Conservation (phyloP, 441 rosid species). For the Adansonia grandidieri region DNA sequence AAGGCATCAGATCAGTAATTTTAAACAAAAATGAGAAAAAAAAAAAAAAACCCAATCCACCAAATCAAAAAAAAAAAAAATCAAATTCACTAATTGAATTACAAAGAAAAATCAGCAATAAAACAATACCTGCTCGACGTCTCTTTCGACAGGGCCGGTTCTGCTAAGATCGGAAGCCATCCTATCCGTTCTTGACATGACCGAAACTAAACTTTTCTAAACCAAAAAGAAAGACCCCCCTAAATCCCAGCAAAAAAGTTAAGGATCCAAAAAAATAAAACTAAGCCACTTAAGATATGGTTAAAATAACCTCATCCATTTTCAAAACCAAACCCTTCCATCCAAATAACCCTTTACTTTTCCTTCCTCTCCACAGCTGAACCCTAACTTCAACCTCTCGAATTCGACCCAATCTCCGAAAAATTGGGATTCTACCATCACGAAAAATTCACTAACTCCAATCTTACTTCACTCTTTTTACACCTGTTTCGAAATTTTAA, state of each 20-base stretch:
- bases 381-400: constrained; percentile 43
- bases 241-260: constrained; percentile 6
- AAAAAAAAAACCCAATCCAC: not conserved
- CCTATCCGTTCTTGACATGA: constrained; percentile 64
- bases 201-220: constrained; percentile 1
- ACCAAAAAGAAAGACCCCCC: constrained; percentile 2
- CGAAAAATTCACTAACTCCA: constrained; percentile 26
- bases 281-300: not conserved
- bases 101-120: not conserved
- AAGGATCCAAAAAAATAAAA: constrained; percentile 1
- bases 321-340: constrained; percentile 41
- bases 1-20: not conserved
- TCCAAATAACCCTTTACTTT: constrained; percentile 24
- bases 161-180: constrained; percentile 88
- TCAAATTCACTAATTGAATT: constrained; percentile 4
- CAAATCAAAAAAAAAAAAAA: not conserved
- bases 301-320: constrained; percentile 36
- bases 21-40: not conserved
- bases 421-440: constrained; percentile 40
- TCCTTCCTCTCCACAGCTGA: constrained; percentile 23
- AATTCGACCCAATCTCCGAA: constrained; percentile 27
- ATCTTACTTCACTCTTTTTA: constrained; percentile 20
- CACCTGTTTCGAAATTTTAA: constrained; percentile 24
- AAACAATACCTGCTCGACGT: constrained; percentile 78
- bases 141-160: constrained; percentile 80